Base-by-base conservation (phyloP, 768 basidiomycete genomes). In the Amanita thiersii region DNA sequence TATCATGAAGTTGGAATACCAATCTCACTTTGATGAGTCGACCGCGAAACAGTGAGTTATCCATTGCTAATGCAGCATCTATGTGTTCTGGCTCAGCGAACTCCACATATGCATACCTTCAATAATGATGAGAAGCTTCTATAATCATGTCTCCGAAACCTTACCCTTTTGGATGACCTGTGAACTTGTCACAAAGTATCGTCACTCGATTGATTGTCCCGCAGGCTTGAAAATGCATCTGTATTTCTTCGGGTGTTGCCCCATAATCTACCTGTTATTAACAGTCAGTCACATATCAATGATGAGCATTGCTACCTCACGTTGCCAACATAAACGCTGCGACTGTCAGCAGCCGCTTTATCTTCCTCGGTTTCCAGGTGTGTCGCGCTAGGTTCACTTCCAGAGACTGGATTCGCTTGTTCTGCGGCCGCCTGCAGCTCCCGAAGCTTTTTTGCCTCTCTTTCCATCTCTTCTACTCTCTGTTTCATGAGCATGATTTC, bases 121-220 rank as follows among this genome's bases (percentile, higher is more conserved):
- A 30, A 52, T 19, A 25, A 6, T 36, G 37, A 41, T 42, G 21
- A 44, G 32, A 30, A 34, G 37, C 41, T n/a, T 18, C 17, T 17
- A 20, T 19, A 31, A 36, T 3, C 19, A 30, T 33, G 36, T 48
- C n/a, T 45, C 15, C 9, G 10, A 21, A 5, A 2, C 50, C 57
- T 38, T 50, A 92, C 92, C 96, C 96, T 78, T 97, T 97, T 35
- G 96, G 94, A 66, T 97, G 93, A 36, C 96, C 96, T 17, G 94
- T 98, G 63, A 94, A 98, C 68, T 98, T 98, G 75, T 99, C 96
- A 62, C 94, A 98, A 20, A 99, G 80, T 56, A 99, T 99, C 1
- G 96, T 99, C 31, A 99, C 92, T 53, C 96, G 80, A 66, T 99
- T 99, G 63, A 99, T 99, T 11, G 87, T 90, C 4, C 96, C 96